Conservation (phyloP, 176 grass and related monocot genomes). For the Luzula sylvatica region DNA sequence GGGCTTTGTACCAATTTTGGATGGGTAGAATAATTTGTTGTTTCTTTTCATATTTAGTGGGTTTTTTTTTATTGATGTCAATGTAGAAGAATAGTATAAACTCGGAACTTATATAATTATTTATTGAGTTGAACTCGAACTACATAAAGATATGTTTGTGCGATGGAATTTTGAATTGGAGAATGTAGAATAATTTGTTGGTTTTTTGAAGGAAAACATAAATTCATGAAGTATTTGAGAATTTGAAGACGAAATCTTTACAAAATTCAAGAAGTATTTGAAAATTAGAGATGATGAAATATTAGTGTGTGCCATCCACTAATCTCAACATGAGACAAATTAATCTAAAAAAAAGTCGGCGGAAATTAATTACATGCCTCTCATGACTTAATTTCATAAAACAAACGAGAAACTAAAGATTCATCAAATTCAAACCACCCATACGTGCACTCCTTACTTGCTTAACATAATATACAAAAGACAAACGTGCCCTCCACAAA, state of each 20-base stretch:
- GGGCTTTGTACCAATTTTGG: background rate
- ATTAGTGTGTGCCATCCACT: background rate
- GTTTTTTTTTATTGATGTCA: background rate
- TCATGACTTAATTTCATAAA: background rate
- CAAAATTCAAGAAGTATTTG: background rate
- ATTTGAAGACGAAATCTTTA: too few relatives aligned
- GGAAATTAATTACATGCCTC: background rate
- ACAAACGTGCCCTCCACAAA: conserved; percentile 42
- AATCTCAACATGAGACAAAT: background rate
- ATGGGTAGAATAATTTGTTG: background rate
- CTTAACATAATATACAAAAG: background rate
- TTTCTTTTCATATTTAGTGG: background rate
- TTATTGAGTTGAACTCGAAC: too few relatives aligned
- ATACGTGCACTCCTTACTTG: conserved; percentile 21
- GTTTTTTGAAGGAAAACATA: too few relatives aligned
- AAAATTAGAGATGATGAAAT: background rate
- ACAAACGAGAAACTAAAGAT: background rate
- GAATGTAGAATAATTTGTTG: too few relatives aligned
- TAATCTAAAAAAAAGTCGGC: background rate
- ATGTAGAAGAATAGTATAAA: too few relatives aligned
- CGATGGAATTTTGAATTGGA: too few relatives aligned
- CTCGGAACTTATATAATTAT: too few relatives aligned
- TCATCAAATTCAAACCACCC: background rate
- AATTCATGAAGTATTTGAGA: too few relatives aligned
- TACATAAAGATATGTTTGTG: too few relatives aligned